Percentiles rank a stretch among this genome's conserved stretches.
Evolutionary conservation across 768 basidiomycete species (phyloP).

Genomic region (Phaeotremella skinneri): DNA sequence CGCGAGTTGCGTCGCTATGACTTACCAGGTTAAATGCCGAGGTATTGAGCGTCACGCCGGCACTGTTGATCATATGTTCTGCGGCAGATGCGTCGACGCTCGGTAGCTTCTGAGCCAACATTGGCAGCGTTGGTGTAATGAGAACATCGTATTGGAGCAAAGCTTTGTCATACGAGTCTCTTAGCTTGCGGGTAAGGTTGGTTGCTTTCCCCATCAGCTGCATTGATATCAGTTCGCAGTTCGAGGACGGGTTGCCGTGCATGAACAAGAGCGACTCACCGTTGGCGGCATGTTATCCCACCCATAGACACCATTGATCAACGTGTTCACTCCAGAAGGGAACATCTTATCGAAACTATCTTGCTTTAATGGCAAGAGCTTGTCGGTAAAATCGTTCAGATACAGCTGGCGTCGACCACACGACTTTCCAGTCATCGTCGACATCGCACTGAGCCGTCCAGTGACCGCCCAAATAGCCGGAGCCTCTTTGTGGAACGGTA

Average conservation of each 20-base stretch:
- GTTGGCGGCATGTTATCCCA: constrained; percentile 25
- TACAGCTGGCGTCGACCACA: constrained; percentile 49
- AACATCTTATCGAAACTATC: constrained; percentile 53
- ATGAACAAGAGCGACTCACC: constrained; percentile 20
- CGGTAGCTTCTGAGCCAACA: constrained; percentile 20
- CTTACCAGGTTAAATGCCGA: constrained; percentile 30
- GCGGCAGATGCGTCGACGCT: constrained; percentile 37
- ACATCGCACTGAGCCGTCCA: constrained; percentile 28
- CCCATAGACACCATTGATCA: constrained; percentile 28
- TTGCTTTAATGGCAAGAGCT: constrained; percentile 51
- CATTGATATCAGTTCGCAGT: background rate
- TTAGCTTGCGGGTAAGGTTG: constrained; percentile 54
- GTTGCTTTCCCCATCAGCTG: constrained; percentile 51
- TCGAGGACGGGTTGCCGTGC: too few species aligned
- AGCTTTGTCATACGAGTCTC: constrained; percentile 50
- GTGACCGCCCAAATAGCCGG: constrained; percentile 32
- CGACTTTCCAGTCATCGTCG: constrained; percentile 24
- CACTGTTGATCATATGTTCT: constrained; percentile 37
- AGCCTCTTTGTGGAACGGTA: constrained; percentile 51
- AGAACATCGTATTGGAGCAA: constrained; percentile 51
- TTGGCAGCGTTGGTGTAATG: constrained; percentile 51
- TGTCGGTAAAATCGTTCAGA: constrained; percentile 48
- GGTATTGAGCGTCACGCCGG: constrained; percentile 37
- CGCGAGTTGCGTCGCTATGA: too few species aligned
- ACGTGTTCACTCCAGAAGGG: constrained; percentile 15